These are phyloP conservation scores for Kodamaea lidongshanica DNA, from an alignment of 805 yeast species.

Conservation along the genomic window DNA sequence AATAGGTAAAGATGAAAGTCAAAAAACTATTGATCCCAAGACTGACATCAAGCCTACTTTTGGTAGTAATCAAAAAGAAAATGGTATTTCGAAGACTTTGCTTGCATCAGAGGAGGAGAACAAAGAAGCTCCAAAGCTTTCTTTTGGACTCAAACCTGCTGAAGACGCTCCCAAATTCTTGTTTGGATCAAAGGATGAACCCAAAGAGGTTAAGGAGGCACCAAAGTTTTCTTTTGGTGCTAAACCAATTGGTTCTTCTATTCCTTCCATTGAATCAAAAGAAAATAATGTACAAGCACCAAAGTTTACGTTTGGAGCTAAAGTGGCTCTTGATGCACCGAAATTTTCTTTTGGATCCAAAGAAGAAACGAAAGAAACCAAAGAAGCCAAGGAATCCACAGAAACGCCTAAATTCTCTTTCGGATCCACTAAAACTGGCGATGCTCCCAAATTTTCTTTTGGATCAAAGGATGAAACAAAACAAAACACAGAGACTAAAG, in stretches of 20 bases:
- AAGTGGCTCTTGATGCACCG: too few species aligned
- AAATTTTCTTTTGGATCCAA: slow-evolving; percentile 5
- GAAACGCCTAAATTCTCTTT: slow-evolving; percentile 3
- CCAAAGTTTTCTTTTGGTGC: slow-evolving; percentile 8
- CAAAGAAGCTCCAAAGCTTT: slow-evolving; percentile 5
- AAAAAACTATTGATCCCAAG: slow-evolving; percentile 14
- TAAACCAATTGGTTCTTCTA: slow-evolving; percentile 7
- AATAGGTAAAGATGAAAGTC: slow-evolving; percentile 8
- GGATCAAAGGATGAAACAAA: slow-evolving; percentile 2
- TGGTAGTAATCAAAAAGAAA: too few species aligned
- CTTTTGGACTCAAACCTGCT: slow-evolving; percentile 11
- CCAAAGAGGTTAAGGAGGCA: slow-evolving; percentile 6
- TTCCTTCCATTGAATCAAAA: slow-evolving; percentile 6
- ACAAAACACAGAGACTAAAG: not conserved
- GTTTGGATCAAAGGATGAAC: slow-evolving; percentile 2
- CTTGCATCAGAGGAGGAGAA: slow-evolving; percentile 6
- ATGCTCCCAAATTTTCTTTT: slow-evolving; percentile 5
- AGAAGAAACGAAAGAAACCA: not conserved
- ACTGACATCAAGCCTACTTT: slow-evolving; percentile 15
- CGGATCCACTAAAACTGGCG: slow-evolving; percentile 3
- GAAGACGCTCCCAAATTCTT: slow-evolving; percentile 6
- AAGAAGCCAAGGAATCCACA: slow-evolving; percentile 1
- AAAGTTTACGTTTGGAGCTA: too few species aligned
- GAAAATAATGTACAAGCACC: slow-evolving; percentile 5
- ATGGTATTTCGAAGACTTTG: too few species aligned